These are phyloP conservation scores for Stipa capillata DNA, from an alignment of 176 grass and related monocot genomes.

Conservation along the genomic window DNA sequence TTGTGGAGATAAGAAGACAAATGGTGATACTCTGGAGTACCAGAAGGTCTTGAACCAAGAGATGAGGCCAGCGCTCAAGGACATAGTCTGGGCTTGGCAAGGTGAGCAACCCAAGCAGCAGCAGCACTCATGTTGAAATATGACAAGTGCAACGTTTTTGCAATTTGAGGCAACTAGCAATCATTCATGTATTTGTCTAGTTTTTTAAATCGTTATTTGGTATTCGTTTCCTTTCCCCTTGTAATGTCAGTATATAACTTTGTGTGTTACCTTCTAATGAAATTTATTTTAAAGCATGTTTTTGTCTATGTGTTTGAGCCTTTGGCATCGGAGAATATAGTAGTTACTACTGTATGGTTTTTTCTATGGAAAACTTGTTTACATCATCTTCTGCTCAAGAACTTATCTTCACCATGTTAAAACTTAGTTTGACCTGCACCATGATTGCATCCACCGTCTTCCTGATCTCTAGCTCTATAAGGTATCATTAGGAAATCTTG, in stretches of 20 bases:
- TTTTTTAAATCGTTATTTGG: neutral
- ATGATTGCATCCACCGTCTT: neutral
- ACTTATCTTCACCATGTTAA: neutral
- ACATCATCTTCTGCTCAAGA: neutral
- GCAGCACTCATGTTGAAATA: neutral
- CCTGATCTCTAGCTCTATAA: neutral
- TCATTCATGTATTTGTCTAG: slow-evolving; percentile 13
- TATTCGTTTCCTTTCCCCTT: neutral
- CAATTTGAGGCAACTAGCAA: neutral
- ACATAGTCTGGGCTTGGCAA: slow-evolving; percentile 99
- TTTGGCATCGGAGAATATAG: neutral
- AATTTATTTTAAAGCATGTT: neutral
- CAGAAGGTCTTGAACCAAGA: slow-evolving; percentile 70
- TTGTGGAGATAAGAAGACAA: slow-evolving; percentile 81
- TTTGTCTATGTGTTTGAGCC: neutral
- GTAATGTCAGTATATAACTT: neutral
- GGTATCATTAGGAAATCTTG: neutral
- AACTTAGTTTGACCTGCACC: neutral
- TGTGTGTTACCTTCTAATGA: neutral
- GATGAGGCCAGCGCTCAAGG: slow-evolving; percentile 70
- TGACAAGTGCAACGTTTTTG: neutral
- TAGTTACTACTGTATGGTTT: neutral
- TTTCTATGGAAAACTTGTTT: neutral
- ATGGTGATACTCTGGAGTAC: slow-evolving; percentile 84
- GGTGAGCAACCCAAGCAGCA: slow-evolving; percentile 47